Evolutionary conservation across 495 filamentous ascomycete genomes (phyloP).

Genomic region (Cudoniella acicularis): DNA sequence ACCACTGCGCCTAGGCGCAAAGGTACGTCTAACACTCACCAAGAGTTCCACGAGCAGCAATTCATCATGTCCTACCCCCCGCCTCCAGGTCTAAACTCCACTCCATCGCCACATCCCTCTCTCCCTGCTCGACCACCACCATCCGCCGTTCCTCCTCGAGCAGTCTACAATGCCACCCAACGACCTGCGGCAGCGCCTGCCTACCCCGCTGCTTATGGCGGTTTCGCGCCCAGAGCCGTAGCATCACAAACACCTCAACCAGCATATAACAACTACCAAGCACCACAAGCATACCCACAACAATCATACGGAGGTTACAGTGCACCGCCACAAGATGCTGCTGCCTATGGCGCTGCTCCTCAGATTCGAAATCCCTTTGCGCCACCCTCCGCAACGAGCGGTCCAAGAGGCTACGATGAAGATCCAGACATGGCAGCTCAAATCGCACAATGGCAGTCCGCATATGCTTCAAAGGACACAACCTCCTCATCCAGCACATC

Average conservation of each 20-base stretch:
- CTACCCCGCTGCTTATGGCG: slow-evolving; percentile 17
- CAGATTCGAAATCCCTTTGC: slow-evolving; percentile 79
- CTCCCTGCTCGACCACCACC: slow-evolving; percentile 84
- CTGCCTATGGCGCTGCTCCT: slow-evolving; percentile 36
- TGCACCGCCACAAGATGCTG: slow-evolving; percentile 35
- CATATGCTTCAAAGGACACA: slow-evolving; percentile 57
- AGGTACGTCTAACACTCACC: slow-evolving; percentile 53
- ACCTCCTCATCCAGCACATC: slow-evolving; percentile 39
- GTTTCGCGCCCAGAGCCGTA: slow-evolving; percentile 64
- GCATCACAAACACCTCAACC: slow-evolving; percentile 29
- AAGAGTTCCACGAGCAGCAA: slow-evolving; percentile 47
- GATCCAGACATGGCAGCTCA: slow-evolving; percentile 90
- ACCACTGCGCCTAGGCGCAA: slow-evolving; percentile 34
- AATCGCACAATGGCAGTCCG: slow-evolving; percentile 95
- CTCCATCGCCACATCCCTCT: slow-evolving; percentile 71
- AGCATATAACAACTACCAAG: slow-evolving; percentile 22
- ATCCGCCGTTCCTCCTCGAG: slow-evolving; percentile 50
- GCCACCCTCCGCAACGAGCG: slow-evolving; percentile 53
- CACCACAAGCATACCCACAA: slow-evolving; percentile 25
- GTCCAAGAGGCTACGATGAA: slow-evolving; percentile 33
- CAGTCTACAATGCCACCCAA: slow-evolving; percentile 24
- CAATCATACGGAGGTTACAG: slow-evolving; percentile 20
- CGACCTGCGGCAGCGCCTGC: slow-evolving; percentile 23
- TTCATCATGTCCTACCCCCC: slow-evolving; percentile 96
- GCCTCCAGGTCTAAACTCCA: slow-evolving; percentile 75